Conservation (phyloP, 2,329 filamentous ascomycete genomes). For the Orbilia oligospora region DNA sequence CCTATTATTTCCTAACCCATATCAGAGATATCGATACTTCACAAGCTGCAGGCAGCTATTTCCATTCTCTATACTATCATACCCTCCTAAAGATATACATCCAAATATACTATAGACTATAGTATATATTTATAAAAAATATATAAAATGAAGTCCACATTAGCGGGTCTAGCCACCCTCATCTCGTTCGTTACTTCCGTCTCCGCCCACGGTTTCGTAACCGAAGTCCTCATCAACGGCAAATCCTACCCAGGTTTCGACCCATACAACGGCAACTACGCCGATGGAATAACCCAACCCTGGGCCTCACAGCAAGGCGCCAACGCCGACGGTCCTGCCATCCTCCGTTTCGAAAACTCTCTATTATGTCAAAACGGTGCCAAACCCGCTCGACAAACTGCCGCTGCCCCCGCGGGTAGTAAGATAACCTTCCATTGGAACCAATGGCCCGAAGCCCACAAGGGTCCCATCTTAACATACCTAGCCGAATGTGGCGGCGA, state of each 20-base stretch:
- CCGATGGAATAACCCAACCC: slow-evolving; percentile 21
- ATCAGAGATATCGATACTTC: slow-evolving; percentile 36
- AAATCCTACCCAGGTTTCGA: slow-evolving; percentile 58
- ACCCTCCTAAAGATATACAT: too few species aligned
- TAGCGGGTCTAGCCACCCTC: slow-evolving; percentile 34
- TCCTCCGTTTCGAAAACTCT: slow-evolving; percentile 68
- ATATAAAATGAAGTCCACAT: slow-evolving; percentile 58
- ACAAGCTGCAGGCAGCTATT: slow-evolving; percentile 23
- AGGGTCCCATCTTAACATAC: slow-evolving; percentile 70
- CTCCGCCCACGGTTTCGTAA: slow-evolving; percentile 61
- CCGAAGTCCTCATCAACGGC: slow-evolving; percentile 59
- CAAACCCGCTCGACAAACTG: slow-evolving; percentile 67
- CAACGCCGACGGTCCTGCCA: slow-evolving; percentile 63
- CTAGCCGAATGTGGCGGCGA: slow-evolving; percentile 68
- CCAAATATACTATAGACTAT: background rate
- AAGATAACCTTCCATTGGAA: slow-evolving; percentile 70
- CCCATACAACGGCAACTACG: slow-evolving; percentile 59
- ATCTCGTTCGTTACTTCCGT: slow-evolving; percentile 50
- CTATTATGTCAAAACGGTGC: slow-evolving; percentile 71
- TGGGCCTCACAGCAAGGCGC: slow-evolving; percentile 61
- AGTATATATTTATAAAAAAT: background rate
- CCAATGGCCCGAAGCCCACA: slow-evolving; percentile 70
- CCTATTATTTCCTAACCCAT: background rate
- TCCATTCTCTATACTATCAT: background rate
- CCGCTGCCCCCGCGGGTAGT: slow-evolving; percentile 69